These are phyloP conservation scores for Penicillium brasilianum DNA, from an alignment of 2,329 filamentous ascomycete species.

Conservation along the genomic window DNA sequence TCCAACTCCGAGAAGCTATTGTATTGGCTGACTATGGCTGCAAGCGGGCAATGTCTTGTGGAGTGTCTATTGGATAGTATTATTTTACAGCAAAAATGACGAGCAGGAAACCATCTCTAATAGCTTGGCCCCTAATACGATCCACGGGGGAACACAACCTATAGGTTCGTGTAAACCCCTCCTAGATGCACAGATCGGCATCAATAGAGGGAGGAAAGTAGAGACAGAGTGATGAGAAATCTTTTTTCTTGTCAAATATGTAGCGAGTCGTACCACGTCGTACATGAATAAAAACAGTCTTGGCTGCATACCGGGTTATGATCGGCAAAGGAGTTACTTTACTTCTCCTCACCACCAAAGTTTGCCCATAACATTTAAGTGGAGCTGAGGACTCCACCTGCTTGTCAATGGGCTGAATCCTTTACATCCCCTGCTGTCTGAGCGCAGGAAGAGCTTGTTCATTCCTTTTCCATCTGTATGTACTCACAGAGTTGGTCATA, in stretches of 20 bases:
- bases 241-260: not conserved
- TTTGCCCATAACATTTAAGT: not conserved
- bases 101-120: not conserved
- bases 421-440: not conserved
- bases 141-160: not conserved
- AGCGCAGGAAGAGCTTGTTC: not conserved
- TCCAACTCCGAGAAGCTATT: not conserved
- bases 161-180: not conserved
- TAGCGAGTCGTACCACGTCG: not conserved
- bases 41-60: not conserved
- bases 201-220: not conserved
- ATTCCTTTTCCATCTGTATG: not conserved
- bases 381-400: not conserved
- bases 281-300: not conserved
- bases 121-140: not conserved
- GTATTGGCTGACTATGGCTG: not conserved
- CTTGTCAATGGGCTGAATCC: not conserved
- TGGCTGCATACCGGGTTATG: not conserved
- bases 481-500: not conserved
- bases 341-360: slow-evolving; percentile 1
- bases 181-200: not conserved
- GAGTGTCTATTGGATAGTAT: not conserved
- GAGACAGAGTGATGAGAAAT: not conserved
- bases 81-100: not conserved
- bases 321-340: slow-evolving; percentile 1